phyloP scores from a whole-genome alignment of 768 basidiomycete genomes.

The Leccinellum luteum region DNA sequence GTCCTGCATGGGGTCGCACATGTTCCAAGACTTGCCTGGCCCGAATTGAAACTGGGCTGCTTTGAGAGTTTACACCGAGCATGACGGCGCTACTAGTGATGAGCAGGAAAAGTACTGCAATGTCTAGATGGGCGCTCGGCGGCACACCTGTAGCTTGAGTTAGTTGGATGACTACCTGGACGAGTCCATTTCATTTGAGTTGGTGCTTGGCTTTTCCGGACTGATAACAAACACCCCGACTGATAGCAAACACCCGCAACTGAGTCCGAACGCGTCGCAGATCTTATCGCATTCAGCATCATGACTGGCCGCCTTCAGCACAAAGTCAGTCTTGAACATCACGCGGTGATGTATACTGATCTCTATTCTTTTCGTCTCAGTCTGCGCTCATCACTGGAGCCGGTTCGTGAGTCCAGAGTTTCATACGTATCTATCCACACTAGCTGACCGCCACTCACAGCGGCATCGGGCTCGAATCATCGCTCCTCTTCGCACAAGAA shows the following conservation, averaged over 20 bases:
- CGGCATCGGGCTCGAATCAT: constrained; percentile 94
- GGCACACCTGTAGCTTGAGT: background rate
- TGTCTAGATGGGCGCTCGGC: background rate
- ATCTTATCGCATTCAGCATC: constrained; percentile 3
- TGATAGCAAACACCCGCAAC: background rate
- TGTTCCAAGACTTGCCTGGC: constrained; percentile 17
- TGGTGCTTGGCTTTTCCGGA: background rate
- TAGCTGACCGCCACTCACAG: constrained; percentile 48
- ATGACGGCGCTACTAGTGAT: background rate
- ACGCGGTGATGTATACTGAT: constrained; percentile 10
- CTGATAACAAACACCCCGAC: background rate
- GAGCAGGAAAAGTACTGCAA: background rate
- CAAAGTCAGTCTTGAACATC: constrained; percentile 43
- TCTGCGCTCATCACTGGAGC: constrained; percentile 85
- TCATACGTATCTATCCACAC: background rate
- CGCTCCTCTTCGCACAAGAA: constrained; percentile 92
- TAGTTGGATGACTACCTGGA: background rate
- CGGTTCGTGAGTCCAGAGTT: constrained; percentile 62
- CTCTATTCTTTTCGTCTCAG: constrained; percentile 31
- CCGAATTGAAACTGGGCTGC: constrained; percentile 19
- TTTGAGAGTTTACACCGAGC: background rate
- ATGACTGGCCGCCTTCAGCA: constrained; percentile 70
- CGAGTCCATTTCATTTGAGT: background rate
- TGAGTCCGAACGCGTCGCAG: background rate
- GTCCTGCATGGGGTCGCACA: background rate